phyloP scores from a whole-genome alignment of 2,329 filamentous ascomycete species.

The Colletotrichum spaethianum region DNA sequence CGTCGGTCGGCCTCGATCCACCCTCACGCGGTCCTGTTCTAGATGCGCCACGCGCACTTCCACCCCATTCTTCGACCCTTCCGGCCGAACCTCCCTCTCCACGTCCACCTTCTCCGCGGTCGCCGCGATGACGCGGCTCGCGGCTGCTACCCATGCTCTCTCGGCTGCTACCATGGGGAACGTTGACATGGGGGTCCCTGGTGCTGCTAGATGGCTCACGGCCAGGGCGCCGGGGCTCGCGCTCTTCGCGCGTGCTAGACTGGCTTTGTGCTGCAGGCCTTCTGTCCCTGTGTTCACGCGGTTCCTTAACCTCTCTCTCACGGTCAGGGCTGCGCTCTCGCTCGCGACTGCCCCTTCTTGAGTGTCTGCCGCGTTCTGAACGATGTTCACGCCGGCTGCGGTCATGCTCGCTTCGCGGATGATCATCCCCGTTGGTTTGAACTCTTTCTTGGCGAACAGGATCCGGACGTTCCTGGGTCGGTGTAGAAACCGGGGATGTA shows the following conservation, averaged over 20 bases:
- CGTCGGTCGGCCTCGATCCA: conserved; percentile 47
- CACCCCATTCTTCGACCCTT: conserved; percentile 43
- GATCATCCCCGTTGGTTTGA: conserved; percentile 54
- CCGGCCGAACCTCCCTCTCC: conserved; percentile 47
- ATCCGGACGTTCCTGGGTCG: conserved; percentile 64
- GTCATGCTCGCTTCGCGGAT: conserved; percentile 59
- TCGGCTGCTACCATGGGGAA: conserved; percentile 46
- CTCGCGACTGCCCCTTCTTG: conserved; percentile 58
- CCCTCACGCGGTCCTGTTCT: conserved; percentile 51
- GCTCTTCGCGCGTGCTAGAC: conserved; percentile 45
- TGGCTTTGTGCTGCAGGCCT: conserved; percentile 50
- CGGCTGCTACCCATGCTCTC: conserved; percentile 45
- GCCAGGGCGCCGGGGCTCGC: conserved; percentile 46
- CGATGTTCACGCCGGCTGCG: conserved; percentile 60
- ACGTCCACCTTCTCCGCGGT: conserved; percentile 41
- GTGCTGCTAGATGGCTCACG: conserved; percentile 37
- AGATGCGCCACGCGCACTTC: conserved; percentile 32
- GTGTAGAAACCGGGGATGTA: conserved; percentile 65
- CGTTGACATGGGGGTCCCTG: conserved; percentile 31
- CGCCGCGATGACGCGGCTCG: conserved; percentile 50
- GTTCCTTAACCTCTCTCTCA: conserved; percentile 62
- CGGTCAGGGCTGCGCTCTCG: conserved; percentile 63
- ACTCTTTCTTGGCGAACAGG: conserved; percentile 56
- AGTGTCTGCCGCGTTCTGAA: conserved; percentile 55
- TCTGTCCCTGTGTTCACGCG: conserved; percentile 61